Base-by-base conservation (phyloP, 140 eudicot genomes). In the Erigeron philadelphicus region DNA sequence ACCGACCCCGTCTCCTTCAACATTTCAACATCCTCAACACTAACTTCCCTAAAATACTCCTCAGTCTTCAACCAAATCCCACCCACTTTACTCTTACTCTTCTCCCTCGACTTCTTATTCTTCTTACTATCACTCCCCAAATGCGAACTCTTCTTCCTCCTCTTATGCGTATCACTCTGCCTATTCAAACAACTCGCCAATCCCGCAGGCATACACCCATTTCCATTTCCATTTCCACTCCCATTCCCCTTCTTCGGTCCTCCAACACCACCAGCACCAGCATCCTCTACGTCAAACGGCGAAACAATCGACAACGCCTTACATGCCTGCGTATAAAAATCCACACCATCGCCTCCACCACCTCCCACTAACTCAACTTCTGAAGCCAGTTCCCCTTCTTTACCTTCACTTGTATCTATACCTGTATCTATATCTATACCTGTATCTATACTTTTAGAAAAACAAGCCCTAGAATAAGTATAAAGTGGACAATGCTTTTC, bases 1-100 rank as follows among this genome's bases (percentile, higher is more conserved):
- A 72, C 56, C 64, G 64, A 57, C 49, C 82, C 73, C 8, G 68
- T 68, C 57, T 74, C 72, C 66, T 73, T 57, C 16, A 89, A 64
- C 86, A 46, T 83, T 50, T 87, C 95, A 23, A 89, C 55, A 78
- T 94, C 99, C 13, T 76, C 85, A 46, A 76, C 79, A 49, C 49
- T 73, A 79, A 94, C 64, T 67, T 83, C 97, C 58, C 97, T 81
- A 38, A 94, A 94, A 70, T 89, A 94, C 56, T 85, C 99, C 83
- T 94, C 99, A 5, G 86, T 85, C 59, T 84, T 86, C 65, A 60
- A 43, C 99, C 99, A 94, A 74, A 94, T 58, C 68, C 57, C 79
- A 1, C 56, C 15, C 3, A 6, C 85, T 15, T 79, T 64, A 47
- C 70, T 23, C 84, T 79, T 31, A 4, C 38, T 83, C 62, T 84